A percentile compares a stretch with the other conserved stretches of the same genome.
These are phyloP conservation scores for Camillea tinctor DNA, from an alignment of 2,329 filamentous ascomycete genomes.

Conservation along the genomic window DNA sequence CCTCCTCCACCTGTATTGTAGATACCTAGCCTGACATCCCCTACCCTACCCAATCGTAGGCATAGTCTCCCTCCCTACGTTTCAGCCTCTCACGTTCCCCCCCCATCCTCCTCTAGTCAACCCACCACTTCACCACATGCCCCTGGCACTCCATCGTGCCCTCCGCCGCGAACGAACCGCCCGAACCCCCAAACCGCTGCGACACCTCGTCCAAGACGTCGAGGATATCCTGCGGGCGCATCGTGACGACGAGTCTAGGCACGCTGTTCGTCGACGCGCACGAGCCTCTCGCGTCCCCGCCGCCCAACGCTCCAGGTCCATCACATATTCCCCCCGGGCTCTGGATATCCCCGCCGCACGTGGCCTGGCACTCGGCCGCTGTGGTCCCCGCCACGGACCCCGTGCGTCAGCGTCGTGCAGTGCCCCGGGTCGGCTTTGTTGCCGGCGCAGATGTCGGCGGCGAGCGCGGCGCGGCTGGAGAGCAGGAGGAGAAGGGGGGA, in stretches of 20 bases:
- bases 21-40: too few relatives aligned
- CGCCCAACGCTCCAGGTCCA: conserved; percentile 22
- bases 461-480: conserved; percentile 2
- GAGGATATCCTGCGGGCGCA: conserved; percentile 26
- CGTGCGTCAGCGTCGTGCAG: conserved; percentile 23
- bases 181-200: conserved; percentile 12
- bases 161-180: conserved; percentile 20
- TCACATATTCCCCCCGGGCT: conserved; percentile 24
- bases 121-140: conserved; percentile 19
- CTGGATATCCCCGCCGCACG: conserved; percentile 17
- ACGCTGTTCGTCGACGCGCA: conserved; percentile 13
- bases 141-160: conserved; percentile 23
- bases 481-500: conserved; percentile 1
- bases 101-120: conserved; percentile 2
- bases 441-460: conserved; percentile 13
- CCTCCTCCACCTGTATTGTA: too few relatives aligned
- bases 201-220: conserved; percentile 17
- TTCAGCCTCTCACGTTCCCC: too few relatives aligned
- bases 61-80: too few relatives aligned
- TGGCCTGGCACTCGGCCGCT: conserved; percentile 18
- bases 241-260: conserved; percentile 8
- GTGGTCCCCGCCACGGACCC: conserved; percentile 10
- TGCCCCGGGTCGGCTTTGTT: conserved; percentile 14
- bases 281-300: conserved; percentile 16
- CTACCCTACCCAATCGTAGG: too few relatives aligned